Percentiles rank a stretch among this genome's conserved stretches.
Evolutionary conservation across 352 stramenopile species (phyloP).

Genomic region (Phytopythium mirpurense): DNA sequence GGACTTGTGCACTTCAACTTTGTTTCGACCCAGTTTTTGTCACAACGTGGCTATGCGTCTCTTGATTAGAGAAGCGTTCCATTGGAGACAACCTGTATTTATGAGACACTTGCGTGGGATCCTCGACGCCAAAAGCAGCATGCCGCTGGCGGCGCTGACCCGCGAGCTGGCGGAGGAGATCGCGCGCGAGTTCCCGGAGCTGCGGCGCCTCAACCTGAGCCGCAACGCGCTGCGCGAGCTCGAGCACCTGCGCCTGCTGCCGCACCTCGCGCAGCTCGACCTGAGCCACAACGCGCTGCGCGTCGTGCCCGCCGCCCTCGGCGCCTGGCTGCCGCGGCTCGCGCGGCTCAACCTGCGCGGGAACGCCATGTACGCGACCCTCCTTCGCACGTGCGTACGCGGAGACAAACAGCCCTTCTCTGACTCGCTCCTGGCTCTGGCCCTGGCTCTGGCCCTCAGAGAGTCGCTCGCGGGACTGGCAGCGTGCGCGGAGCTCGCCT

Average conservation of each 20-base stretch:
- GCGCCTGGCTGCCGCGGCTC: constrained; percentile 30
- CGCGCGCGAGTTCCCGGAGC: constrained; percentile 44
- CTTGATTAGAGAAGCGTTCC: too few species aligned
- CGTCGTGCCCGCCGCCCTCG: constrained; percentile 28
- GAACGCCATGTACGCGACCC: constrained; percentile 39
- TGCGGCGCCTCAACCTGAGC: constrained; percentile 62
- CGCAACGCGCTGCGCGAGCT: constrained; percentile 50
- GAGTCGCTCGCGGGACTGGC: constrained; percentile 38
- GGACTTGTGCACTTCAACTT: too few species aligned
- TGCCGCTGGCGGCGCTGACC: constrained; percentile 53
- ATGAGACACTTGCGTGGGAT: too few species aligned
- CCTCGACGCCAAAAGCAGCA: constrained; percentile 11
- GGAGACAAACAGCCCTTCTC: too few species aligned
- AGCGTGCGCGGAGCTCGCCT: constrained; percentile 22
- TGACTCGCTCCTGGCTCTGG: neutral
- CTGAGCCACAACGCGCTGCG: constrained; percentile 50
- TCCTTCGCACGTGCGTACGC: neutral
- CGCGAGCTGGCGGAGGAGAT: constrained; percentile 59
- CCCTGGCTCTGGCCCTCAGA: constrained; percentile 13
- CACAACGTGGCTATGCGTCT: too few species aligned
- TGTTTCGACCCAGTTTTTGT: too few species aligned
- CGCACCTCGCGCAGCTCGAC: constrained; percentile 46
- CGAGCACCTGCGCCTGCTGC: constrained; percentile 42
- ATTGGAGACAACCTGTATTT: too few species aligned
- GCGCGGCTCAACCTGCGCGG: constrained; percentile 40